Evolutionary conservation across 345 rosid species (phyloP).

Genomic region (Erucastrum elatum): DNA sequence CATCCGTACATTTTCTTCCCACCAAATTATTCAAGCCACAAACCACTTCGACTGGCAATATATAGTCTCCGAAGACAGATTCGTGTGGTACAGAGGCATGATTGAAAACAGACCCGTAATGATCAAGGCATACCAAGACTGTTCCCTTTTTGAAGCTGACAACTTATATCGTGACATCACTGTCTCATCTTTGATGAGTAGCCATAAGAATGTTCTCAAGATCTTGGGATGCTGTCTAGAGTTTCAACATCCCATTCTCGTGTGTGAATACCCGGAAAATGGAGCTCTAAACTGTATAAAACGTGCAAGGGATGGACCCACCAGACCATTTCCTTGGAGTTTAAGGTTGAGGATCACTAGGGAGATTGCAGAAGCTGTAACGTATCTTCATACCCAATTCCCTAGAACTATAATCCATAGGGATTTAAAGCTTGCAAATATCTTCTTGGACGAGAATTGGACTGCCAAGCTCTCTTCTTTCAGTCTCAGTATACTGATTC

Average conservation of each 20-base stretch:
- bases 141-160: no score
- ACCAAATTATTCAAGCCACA: no score
- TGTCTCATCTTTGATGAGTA: constrained; percentile 29
- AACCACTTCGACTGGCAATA: no score
- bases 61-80: no score
- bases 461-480: no score
- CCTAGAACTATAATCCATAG: constrained; percentile 31
- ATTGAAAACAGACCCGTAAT: no score
- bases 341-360: constrained; percentile 13
- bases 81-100: no score
- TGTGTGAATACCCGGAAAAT: constrained; percentile 21
- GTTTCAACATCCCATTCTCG: constrained; percentile 26
- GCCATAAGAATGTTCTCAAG: constrained; percentile 31
- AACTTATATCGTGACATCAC: no score
- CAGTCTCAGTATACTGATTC: no score
- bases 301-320: background rate
- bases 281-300: constrained; percentile 18
- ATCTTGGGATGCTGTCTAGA: constrained; percentile 26
- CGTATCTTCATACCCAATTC: constrained; percentile 31
- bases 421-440: constrained; percentile 28
- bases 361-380: constrained; percentile 21
- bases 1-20: no score
- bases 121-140: no score
- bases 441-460: constrained; percentile 24
- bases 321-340: constrained; percentile 21